Evolutionary conservation across 2,329 filamentous ascomycete genomes (phyloP).

Genomic region (Venturia effusa): DNA sequence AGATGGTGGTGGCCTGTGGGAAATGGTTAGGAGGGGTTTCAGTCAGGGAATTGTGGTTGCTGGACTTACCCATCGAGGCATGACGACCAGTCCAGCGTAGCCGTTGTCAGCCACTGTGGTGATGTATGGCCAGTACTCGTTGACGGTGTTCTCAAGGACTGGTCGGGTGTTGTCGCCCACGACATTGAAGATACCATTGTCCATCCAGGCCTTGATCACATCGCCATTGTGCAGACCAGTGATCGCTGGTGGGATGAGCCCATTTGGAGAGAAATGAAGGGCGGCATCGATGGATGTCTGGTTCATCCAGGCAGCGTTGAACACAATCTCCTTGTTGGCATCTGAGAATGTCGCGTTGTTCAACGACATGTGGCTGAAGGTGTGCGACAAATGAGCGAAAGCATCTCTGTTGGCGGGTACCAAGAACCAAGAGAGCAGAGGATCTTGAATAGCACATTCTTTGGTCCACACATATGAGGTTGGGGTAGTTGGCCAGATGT

Average conservation of each 20-base stretch:
- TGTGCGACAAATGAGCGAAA: slow-evolving; percentile 9
- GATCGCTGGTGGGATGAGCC: slow-evolving; percentile 9
- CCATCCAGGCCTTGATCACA: slow-evolving; percentile 8
- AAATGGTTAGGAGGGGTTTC: neutral
- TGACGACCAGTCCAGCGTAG: slow-evolving; percentile 5
- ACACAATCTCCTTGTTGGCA: slow-evolving; percentile 8
- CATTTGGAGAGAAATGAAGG: slow-evolving; percentile 6
- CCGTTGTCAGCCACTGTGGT: slow-evolving; percentile 1
- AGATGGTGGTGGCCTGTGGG: slow-evolving; percentile 3
- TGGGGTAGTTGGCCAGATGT: slow-evolving; percentile 34
- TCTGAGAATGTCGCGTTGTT: slow-evolving; percentile 8
- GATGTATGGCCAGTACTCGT: slow-evolving; percentile 8
- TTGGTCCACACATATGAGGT: slow-evolving; percentile 1
- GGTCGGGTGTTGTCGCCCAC: slow-evolving; percentile 9
- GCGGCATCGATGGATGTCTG: neutral
- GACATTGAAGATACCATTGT: slow-evolving; percentile 7
- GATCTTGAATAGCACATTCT: slow-evolving; percentile 5
- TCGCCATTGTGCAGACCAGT: slow-evolving; percentile 9
- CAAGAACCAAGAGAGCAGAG: slow-evolving; percentile 7
- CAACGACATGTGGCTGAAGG: neutral
- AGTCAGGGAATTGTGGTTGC: neutral
- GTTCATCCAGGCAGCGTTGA: slow-evolving; percentile 6
- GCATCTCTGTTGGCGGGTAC: slow-evolving; percentile 4
- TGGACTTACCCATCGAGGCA: slow-evolving; percentile 16
- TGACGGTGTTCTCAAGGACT: neutral